Base-by-base conservation (phyloP, 345 rosid species). In the Erodium maritimum region DNA sequence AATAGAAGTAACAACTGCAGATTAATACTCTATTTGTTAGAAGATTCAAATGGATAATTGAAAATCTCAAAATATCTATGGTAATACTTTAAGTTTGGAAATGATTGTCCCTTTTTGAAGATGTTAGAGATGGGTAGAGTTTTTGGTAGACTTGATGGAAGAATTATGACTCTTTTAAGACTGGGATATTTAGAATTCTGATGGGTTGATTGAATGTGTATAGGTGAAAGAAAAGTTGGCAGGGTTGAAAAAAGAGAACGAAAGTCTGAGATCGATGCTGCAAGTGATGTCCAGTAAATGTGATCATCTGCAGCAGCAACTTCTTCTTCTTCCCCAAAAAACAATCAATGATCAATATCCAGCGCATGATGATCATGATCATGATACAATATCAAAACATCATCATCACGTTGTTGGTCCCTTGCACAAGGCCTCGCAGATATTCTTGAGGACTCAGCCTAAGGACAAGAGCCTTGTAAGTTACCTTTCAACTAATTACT, bases 381-480 rank as follows among this genome's bases (percentile, higher is more conserved):
- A 52, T 52, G 22, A 52, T 29, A 63, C 14, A 17, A 61, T 11
- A 63, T 50, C 63, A 75, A 69, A 54, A 62, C 62, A 58, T 24
- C 22, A 58, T 24, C 22, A 8, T 75, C 60, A 62, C 10, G 59
- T 23, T 60, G 57, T 21, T 61, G 65, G 60, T 73, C 69, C 65
- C 1, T 21, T 25, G 3, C 0, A 60, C 13, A 73, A 67, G 54
- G 48, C 75, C 5, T 67, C 80, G 1, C 71, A 70, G 33, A 52
- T 73, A 45, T 59, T 71, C 50, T 72, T 77, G 24, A 71, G 69
- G 65, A 68, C 74, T 0, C 75, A 67, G 59, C 21, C 63, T 8
- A 59, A 56, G 23, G 84, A 79, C 79, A 67, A 69, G 1, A 77
- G 73, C 71, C 77, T 75, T 1, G 88, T 77, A 69, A 69, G 69